Base-by-base conservation (phyloP, 2,329 filamentous ascomycete genomes). In the Ceratocystiopsis brevicomis region DNA sequence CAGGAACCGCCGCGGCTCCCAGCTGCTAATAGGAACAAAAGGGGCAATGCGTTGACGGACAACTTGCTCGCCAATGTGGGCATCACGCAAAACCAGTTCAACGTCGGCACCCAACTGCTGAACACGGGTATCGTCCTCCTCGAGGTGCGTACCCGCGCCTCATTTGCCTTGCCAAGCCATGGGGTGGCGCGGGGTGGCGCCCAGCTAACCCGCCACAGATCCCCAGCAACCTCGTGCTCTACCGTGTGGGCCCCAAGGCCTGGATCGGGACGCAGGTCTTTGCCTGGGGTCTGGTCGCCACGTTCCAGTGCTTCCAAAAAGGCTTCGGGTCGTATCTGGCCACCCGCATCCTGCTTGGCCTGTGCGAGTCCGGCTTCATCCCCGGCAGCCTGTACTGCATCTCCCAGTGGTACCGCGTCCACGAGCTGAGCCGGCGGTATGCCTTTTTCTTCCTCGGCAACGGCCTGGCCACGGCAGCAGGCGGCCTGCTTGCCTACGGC, bases 361-460 rank as follows among this genome's bases (percentile, higher is more conserved):
- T 73, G 13, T 64, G 62, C 3, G 70, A 73, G 52, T 65, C 65
- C 1, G 69, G 69, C 1, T 73, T 69, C 48, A 72, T 73, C 43
- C 69, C 69, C 1, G 69, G 68, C 3, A 58, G 59, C 8, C 55
- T 67, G 0, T 69, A 60, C 56, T 68, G 67, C 3, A 55, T 73
- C 1, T 69, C 68, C 0, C 68, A 64, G 1, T 73, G 69, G 68
- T 73, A 73, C 52, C 71, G 66, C 1, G 61, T 61, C 3, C 57
- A 59, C 3, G 69, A 73, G 51, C 66, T 65, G 0, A 66, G 65
- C 44, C 66, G 70, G 46, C 61, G 69, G 10, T 62, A 70, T 40
- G 67, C 66, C 52, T 52, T 71, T 33, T 73, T 73, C 54, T 73
- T 67, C 56, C 68, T 73, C 44, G 70, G 69, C 12, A 70, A 71